These are phyloP conservation scores for Malania oleifera DNA, from an alignment of 164 flowering plant genomes.

Conservation along the genomic window DNA sequence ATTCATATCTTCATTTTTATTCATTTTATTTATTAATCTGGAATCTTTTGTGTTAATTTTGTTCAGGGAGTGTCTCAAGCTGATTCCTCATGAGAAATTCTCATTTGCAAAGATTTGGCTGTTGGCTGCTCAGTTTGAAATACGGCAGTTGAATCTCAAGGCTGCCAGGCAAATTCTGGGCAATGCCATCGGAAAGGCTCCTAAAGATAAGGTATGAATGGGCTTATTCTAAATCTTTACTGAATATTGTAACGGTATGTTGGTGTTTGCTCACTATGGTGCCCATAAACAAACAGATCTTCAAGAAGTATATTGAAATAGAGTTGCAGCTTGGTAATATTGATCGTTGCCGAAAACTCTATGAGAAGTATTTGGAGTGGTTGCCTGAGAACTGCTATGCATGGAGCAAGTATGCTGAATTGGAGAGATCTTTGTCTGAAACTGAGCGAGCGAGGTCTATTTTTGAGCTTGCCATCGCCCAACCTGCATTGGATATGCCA, in stretches of 20 bases:
- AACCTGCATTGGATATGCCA: conserved; percentile 4
- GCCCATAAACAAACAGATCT: conserved; percentile 6
- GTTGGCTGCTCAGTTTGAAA: conserved; percentile 7
- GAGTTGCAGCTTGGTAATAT: conserved; percentile 7
- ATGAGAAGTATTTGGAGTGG: conserved; percentile 10
- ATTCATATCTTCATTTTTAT: neutral
- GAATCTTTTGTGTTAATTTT: neutral
- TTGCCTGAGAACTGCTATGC: conserved; percentile 6
- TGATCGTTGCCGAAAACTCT: conserved; percentile 5
- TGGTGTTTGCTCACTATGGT: neutral
- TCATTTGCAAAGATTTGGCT: conserved; percentile 7
- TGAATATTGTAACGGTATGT: neutral
- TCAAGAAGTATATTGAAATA: conserved; percentile 4
- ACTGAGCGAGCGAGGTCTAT: conserved; percentile 2
- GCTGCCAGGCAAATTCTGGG: conserved; percentile 3
- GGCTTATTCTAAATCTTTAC: too few species aligned
- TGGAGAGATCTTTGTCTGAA: conserved; percentile 3
- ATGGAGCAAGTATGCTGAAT: conserved; percentile 4
- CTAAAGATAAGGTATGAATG: conserved; percentile 4
- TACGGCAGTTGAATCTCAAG: conserved; percentile 3
- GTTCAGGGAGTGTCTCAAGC: neutral
- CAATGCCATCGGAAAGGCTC: conserved; percentile 3
- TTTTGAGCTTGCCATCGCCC: conserved; percentile 6
- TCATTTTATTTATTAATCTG: neutral
- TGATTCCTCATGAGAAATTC: conserved; percentile 5